Conservation (phyloP, 441 rosid species). For the Eutrema salsugineum region DNA sequence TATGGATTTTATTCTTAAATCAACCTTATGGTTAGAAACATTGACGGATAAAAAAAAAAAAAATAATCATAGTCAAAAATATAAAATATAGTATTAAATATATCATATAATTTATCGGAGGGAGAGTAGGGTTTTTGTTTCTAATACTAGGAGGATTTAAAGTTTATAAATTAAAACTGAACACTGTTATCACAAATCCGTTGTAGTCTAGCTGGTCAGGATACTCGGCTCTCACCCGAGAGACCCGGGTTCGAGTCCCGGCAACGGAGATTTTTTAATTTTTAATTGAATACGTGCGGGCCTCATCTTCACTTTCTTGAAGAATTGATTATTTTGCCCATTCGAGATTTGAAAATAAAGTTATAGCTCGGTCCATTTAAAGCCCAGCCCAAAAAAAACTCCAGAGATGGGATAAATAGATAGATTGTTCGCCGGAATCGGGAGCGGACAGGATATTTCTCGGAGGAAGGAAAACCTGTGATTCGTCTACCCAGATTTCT, state of each 20-base stretch:
- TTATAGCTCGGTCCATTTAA: not conserved
- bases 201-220: conserved; percentile 98
- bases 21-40: too few species aligned
- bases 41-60: too few species aligned
- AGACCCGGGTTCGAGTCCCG: conserved; percentile 65
- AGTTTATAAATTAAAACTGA: too few species aligned
- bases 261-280: not conserved
- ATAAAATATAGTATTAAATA: too few species aligned
- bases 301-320: not conserved
- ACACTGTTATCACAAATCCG: too few species aligned
- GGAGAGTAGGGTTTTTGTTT: not conserved
- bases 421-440: not conserved
- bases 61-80: too few species aligned
- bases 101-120: too few species aligned
- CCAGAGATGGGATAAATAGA: not conserved
- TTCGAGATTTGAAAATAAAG: not conserved
- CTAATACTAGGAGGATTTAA: too few species aligned
- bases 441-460: not conserved
- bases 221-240: conserved; percentile 98
- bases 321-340: not conserved
- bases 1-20: too few species aligned
- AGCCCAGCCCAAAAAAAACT: not conserved
- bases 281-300: not conserved
- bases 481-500: not conserved
- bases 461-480: not conserved